Evolutionary conservation across 768 basidiomycete species (phyloP).

Genomic region (Mycena kentingensis): DNA sequence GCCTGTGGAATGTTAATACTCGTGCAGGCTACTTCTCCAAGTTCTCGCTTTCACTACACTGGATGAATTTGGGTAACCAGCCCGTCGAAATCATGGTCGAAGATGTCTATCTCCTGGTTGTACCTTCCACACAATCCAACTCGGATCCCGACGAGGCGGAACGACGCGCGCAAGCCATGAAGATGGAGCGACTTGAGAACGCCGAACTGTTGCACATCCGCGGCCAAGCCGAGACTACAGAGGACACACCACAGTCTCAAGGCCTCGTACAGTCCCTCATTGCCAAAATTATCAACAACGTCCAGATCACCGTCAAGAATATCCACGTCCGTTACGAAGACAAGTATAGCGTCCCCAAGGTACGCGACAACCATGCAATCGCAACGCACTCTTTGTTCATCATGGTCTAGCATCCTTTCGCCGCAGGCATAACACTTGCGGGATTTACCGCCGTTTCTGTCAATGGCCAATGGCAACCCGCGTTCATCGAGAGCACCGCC

Average conservation of each 20-base stretch:
- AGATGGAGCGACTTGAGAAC: conserved; percentile 85
- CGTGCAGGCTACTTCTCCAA: conserved; percentile 77
- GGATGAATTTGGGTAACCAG: conserved; percentile 86
- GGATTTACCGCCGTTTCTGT: conserved; percentile 90
- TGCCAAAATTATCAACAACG: conserved; percentile 90
- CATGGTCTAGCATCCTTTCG: conserved; percentile 92
- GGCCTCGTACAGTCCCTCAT: conserved; percentile 81
- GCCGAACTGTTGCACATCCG: conserved; percentile 81
- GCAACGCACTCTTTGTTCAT: background rate
- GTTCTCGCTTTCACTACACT: conserved; percentile 83
- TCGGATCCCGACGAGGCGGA: conserved; percentile 86
- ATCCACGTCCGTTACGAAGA: conserved; percentile 98
- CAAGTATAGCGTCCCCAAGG: conserved; percentile 88
- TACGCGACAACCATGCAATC: conserved; percentile 40
- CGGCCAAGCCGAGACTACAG: conserved; percentile 52
- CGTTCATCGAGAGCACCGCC: conserved; percentile 89
- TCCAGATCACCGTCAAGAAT: conserved; percentile 94
- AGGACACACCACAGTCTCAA: conserved; percentile 72
- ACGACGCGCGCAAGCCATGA: conserved; percentile 75
- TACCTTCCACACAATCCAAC: conserved; percentile 71
- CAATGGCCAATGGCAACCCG: conserved; percentile 81
- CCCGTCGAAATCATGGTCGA: conserved; percentile 91
- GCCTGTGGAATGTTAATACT: conserved; percentile 5
- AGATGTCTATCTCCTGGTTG: conserved; percentile 92
- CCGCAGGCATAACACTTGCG: conserved; percentile 85